phyloP scores from a whole-genome alignment of 352 stramenopile genomes.

The Globisporangium megalacanthum region DNA sequence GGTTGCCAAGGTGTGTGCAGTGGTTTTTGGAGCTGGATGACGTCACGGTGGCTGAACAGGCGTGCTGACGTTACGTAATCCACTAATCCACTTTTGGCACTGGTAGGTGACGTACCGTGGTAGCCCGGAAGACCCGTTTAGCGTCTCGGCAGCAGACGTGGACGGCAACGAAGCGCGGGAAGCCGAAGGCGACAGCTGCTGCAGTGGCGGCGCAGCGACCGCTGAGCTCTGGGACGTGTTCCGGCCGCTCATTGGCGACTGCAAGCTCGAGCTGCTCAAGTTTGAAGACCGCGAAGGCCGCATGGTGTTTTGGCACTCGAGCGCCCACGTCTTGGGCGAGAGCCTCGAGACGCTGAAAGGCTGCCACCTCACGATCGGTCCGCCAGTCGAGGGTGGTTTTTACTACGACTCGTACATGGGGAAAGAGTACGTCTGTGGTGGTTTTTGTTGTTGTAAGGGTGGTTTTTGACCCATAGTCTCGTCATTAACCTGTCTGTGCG shows the following conservation, averaged over 20 bases:
- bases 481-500: not conserved
- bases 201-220: conserved; percentile 41
- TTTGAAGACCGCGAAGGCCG: conserved; percentile 97
- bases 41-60: not conserved
- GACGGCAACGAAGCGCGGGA: conserved; percentile 80
- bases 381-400: conserved; percentile 94
- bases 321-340: conserved; percentile 96
- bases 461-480: not conserved
- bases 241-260: conserved; percentile 95
- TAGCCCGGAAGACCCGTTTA: conserved; percentile 65
- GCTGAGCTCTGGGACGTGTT: conserved; percentile 96
- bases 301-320: conserved; percentile 97
- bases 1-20: conserved; percentile 57
- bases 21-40: not conserved
- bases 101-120: conserved; percentile 83
- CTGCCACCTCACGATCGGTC: conserved; percentile 95
- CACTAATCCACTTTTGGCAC: not conserved
- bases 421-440: conserved; percentile 24
- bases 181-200: conserved; percentile 39
- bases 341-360: conserved; percentile 96
- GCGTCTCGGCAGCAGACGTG: conserved; percentile 80
- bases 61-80: not conserved
- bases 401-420: conserved; percentile 99
- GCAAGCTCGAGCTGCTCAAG: conserved; percentile 96
- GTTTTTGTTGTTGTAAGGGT: not conserved